Evolutionary conservation across 148 eudicot genomes (phyloP).

Genomic region (Camellia japonica): DNA sequence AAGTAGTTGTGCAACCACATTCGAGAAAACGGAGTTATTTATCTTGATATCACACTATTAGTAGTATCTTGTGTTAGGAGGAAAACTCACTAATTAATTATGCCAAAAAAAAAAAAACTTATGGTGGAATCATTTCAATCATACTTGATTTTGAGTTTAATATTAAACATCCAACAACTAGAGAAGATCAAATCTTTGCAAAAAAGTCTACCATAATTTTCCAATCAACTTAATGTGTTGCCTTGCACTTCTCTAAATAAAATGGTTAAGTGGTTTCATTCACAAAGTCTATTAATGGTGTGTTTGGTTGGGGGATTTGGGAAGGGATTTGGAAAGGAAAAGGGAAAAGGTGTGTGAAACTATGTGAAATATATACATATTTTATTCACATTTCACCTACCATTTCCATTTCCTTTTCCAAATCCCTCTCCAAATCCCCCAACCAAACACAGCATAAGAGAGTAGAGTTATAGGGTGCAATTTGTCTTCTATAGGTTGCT

Average conservation of each 20-base stretch:
- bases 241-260: background rate
- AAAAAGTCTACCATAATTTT: background rate
- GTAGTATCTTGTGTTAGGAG: background rate
- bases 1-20: background rate
- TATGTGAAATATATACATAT: too few species aligned
- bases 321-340: too few species aligned
- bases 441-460: too few species aligned
- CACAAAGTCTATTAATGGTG: background rate
- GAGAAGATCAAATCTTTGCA: background rate
- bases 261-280: background rate
- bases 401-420: too few species aligned
- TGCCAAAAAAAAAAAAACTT: background rate
- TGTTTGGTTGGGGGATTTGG: too few species aligned
- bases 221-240: background rate
- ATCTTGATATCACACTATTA: background rate
- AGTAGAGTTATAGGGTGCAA: background rate
- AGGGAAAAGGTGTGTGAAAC: too few species aligned
- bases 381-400: too few species aligned
- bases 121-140: background rate
- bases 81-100: background rate
- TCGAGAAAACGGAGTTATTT: background rate
- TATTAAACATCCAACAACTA: background rate
- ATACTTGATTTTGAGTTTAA: background rate
- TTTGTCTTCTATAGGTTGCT: background rate
- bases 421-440: too few species aligned